Evolutionary conservation across 164 flowering plant species (phyloP), one percentile per base, ranked within the genome.

Genomic region (Litsea cubeba): DNA sequence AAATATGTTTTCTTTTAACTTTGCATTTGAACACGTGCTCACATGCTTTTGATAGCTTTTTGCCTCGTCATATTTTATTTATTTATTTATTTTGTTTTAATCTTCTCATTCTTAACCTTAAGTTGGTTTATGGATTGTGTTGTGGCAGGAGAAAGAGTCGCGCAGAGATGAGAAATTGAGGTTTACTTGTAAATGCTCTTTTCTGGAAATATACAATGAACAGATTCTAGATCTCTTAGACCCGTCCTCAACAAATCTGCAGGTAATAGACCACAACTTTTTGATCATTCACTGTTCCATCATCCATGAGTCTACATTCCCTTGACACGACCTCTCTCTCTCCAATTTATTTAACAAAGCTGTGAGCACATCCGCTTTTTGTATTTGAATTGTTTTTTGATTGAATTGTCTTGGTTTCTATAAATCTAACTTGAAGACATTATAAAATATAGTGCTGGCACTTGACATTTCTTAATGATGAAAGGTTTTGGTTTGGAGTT

Each of bases 171-270:
- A 96, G 75, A 94, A 94, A 75, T 70, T 94, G 71, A 84, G 74
- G 71, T 96, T 87, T 76, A 87, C 87, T 67, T 96, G 99, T 79
- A 96, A 84, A 87, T 94, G 97, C 77, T 96, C 99, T 28, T 96
- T 96, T 76, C 71, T 94, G 78, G 99, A 96, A 82, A 96, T 96
- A 71, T 96, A 96, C 80, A 96, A 96, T 77, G 99, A 96, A 77
- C 99, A 96, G 50, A 96, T 96, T 78, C 88, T 92, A 69, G 99
- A 96, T 83, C 98, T 96, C 74, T 74, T 94, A 73, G 95, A 96
- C 26, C 98, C 99, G 50, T 90, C 96, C 49, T 86, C 96, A 49
- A 72, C 22, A 71, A 96, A 96, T 81, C 84, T 96, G 78, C 99
- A 94, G 90, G 99, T 94, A 74, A n/a, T 50, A 20, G 25, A 68